Conservation (phyloP, 768 basidiomycete genomes). For the Leccinellum luteum region DNA sequence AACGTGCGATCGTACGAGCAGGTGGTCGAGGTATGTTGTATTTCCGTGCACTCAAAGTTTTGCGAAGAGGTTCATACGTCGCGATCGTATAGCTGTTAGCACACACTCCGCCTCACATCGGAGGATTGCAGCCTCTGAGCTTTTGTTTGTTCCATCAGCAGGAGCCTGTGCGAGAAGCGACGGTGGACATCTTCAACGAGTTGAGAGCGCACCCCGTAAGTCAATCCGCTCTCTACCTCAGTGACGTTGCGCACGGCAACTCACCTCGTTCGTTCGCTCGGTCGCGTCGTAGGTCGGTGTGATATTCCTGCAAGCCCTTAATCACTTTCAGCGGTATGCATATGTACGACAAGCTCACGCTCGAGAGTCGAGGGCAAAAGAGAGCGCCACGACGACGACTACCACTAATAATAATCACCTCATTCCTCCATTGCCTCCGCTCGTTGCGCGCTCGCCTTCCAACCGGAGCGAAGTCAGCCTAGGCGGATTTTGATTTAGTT, state of each 20-base stretch:
- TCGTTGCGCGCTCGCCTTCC: slow-evolving; percentile 40
- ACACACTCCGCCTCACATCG: slow-evolving; percentile 66
- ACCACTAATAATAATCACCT: slow-evolving; percentile 32
- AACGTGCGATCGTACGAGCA: slow-evolving; percentile 81
- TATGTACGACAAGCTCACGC: slow-evolving; percentile 81
- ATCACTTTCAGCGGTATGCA: slow-evolving; percentile 87
- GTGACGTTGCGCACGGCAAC: background rate
- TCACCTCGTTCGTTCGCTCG: background rate
- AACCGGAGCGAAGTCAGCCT: slow-evolving; percentile 47
- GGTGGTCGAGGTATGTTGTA: slow-evolving; percentile 69
- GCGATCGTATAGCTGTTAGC: slow-evolving; percentile 65
- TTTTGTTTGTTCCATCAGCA: slow-evolving; percentile 91
- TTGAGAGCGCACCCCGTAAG: slow-evolving; percentile 74
- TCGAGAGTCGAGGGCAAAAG: slow-evolving; percentile 45
- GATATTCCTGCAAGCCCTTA: slow-evolving; percentile 72
- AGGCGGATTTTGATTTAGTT: slow-evolving; percentile 29
- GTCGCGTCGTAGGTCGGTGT: slow-evolving; percentile 61
- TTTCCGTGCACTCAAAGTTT: background rate
- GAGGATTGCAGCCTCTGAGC: slow-evolving; percentile 81
- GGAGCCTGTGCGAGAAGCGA: slow-evolving; percentile 69
- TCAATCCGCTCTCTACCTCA: slow-evolving; percentile 2
- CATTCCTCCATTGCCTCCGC: slow-evolving; percentile 29
- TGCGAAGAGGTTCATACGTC: background rate
- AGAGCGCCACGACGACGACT: slow-evolving; percentile 12
- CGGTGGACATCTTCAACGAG: slow-evolving; percentile 82